Conservation (phyloP, 179 eudicot species). For the Gypsophila paniculata region DNA sequence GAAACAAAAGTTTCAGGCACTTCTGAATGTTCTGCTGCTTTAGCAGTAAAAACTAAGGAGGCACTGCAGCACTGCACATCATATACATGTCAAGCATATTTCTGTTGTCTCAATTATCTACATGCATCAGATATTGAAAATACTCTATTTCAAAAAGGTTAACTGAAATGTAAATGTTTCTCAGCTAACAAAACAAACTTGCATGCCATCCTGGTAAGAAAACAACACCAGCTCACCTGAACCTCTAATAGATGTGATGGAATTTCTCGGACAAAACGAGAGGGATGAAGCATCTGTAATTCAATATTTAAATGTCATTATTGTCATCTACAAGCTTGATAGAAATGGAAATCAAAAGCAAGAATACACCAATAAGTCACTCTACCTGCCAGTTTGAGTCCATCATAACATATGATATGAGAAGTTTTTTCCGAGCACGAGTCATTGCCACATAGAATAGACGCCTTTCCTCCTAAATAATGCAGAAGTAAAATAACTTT, state of each 20-base stretch:
- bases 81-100: too few species aligned
- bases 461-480: slow-evolving; percentile 84
- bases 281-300: slow-evolving; percentile 81
- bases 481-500: too few species aligned
- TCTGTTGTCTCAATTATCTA: too few species aligned
- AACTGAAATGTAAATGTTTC: too few species aligned
- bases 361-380: slow-evolving; percentile 8
- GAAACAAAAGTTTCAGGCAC: too few species aligned
- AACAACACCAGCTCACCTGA: slow-evolving; percentile 44
- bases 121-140: too few species aligned
- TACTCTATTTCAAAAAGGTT: too few species aligned
- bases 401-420: slow-evolving; percentile 61
- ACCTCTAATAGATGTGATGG: slow-evolving; percentile 60
- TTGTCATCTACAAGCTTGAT: neutral
- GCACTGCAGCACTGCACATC: too few species aligned
- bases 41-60: too few species aligned
- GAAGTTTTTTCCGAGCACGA: slow-evolving; percentile 84
- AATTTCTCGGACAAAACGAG: slow-evolving; percentile 82
- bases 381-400: slow-evolving; percentile 94
- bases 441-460: slow-evolving; percentile 91
- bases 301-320: slow-evolving; percentile 1
- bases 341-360: slow-evolving; percentile 9
- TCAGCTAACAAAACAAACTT: too few species aligned
- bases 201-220: neutral
- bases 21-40: too few species aligned